Percentiles rank a stretch among this genome's conserved stretches.
These are phyloP conservation scores for Carex scoparia DNA, from an alignment of 176 grass and related monocot genomes.

Conservation along the genomic window DNA sequence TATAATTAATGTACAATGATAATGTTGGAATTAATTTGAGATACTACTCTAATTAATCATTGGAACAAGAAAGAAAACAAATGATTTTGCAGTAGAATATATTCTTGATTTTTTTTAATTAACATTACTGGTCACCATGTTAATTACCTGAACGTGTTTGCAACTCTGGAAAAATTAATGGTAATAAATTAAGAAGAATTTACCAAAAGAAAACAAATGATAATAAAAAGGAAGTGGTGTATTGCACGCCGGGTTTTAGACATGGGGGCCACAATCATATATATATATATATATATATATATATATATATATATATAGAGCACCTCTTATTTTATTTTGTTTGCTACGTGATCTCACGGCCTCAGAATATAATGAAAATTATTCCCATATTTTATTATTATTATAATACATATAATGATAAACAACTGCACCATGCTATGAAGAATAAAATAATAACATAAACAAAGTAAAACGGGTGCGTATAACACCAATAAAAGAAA, in stretches of 20 bases:
- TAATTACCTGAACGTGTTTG: not conserved
- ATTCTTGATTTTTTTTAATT: too few species aligned
- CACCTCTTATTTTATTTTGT: slow-evolving; percentile 1
- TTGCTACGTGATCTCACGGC: slow-evolving; percentile 1
- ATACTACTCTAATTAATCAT: not conserved
- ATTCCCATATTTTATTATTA: too few species aligned
- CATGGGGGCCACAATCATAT: slow-evolving; percentile 14
- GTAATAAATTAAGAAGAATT: not conserved
- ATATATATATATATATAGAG: too few species aligned
- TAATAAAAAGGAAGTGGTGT: not conserved
- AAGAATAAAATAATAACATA: too few species aligned
- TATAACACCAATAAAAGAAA: too few species aligned
- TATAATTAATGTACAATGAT: too few species aligned
- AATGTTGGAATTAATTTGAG: too few species aligned
- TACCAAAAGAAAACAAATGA: not conserved
- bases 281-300: too few species aligned
- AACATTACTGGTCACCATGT: not conserved
- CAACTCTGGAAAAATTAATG: not conserved
- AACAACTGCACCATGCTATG: too few species aligned
- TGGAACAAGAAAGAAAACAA: not conserved
- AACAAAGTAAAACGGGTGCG: too few species aligned
- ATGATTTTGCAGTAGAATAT: too few species aligned
- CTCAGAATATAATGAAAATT: not conserved
- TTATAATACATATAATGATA: too few species aligned
- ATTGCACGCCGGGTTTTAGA: not conserved